Evolutionary conservation across 371 early-diverging fungal genomes (phyloP).

Genomic region (Zancudomyces culisetae): DNA sequence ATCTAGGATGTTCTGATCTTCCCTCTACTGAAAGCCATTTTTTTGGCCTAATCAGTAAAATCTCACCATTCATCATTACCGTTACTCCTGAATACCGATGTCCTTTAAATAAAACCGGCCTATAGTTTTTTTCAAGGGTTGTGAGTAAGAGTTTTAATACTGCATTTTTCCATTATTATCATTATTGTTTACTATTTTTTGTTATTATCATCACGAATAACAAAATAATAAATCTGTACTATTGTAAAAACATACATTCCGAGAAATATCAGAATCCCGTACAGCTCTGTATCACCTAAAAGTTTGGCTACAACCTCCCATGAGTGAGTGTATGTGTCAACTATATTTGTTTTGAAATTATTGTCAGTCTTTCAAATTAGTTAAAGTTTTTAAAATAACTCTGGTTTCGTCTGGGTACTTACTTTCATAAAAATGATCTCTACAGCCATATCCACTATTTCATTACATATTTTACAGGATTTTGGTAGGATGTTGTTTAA

Average conservation of each 20-base stretch:
- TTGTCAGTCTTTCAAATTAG: no score
- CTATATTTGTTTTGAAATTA: neutral
- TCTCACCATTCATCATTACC: slow-evolving; percentile 53
- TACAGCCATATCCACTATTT: slow-evolving; percentile 75
- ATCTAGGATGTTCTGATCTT: slow-evolving; percentile 86
- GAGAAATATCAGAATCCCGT: slow-evolving; percentile 70
- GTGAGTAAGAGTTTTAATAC: no score
- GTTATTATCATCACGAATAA: no score
- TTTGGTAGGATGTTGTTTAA: neutral
- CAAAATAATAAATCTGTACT: no score
- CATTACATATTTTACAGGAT: neutral
- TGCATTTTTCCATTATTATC: neutral
- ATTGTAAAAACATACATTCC: slow-evolving; percentile 54
- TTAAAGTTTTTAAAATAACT: neutral
- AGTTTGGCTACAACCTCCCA: slow-evolving; percentile 80
- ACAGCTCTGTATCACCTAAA: slow-evolving; percentile 32
- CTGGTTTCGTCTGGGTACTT: neutral
- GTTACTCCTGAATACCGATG: slow-evolving; percentile 90
- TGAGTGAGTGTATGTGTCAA: slow-evolving; percentile 80
- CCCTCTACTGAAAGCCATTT: slow-evolving; percentile 87
- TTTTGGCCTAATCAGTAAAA: slow-evolving; percentile 93
- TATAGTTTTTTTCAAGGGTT: no score
- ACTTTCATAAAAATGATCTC: slow-evolving; percentile 87
- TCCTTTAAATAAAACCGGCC: slow-evolving; percentile 75
- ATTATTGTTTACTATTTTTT: neutral